A percentile compares a stretch with the other conserved stretches of the same genome.
These are phyloP conservation scores for Inga oerstediana DNA, from an alignment of 306 rosid genomes.

Conservation along the genomic window DNA sequence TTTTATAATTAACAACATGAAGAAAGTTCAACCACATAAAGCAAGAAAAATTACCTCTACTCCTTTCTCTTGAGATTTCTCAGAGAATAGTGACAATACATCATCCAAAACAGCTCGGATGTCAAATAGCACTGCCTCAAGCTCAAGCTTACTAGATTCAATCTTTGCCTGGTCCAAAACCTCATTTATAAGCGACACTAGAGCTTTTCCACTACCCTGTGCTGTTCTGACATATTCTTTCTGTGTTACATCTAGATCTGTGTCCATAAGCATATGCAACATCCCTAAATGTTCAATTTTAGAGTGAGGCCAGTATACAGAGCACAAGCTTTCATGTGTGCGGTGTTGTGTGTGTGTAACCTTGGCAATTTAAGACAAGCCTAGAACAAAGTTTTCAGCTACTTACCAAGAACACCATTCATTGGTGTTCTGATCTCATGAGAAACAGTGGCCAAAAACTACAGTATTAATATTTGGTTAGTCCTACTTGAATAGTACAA, in stretches of 20 bases:
- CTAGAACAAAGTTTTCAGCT: neutral
- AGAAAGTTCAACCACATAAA: slow-evolving; percentile 1
- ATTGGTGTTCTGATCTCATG: slow-evolving; percentile 99
- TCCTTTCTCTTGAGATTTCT: slow-evolving; percentile 93
- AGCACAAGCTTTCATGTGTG: slow-evolving; percentile 18
- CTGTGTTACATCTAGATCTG: slow-evolving; percentile 86
- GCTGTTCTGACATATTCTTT: slow-evolving; percentile 90
- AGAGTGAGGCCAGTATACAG: slow-evolving; percentile 25
- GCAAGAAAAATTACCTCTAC: slow-evolving; percentile 70
- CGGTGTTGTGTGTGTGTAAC: neutral
- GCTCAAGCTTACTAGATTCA: slow-evolving; percentile 95
- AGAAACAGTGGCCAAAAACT: slow-evolving; percentile 98
- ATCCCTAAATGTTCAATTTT: slow-evolving; percentile 71
- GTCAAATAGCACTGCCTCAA: slow-evolving; percentile 83
- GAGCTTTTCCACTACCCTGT: slow-evolving; percentile 96
- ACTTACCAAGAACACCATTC: slow-evolving; percentile 98
- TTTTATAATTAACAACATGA: neutral
- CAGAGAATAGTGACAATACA: slow-evolving; percentile 87
- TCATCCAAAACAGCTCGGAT: slow-evolving; percentile 82
- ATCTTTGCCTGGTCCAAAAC: slow-evolving; percentile 97
- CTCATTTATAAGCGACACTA: slow-evolving; percentile 91
- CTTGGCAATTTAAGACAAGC: slow-evolving; percentile 19
- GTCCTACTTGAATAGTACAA: slow-evolving; percentile 12
- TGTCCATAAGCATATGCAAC: slow-evolving; percentile 98
- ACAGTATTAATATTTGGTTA: slow-evolving; percentile 42